phyloP scores from a whole-genome alignment of 768 basidiomycete species.

The Dictyophora rubrovolvata region DNA sequence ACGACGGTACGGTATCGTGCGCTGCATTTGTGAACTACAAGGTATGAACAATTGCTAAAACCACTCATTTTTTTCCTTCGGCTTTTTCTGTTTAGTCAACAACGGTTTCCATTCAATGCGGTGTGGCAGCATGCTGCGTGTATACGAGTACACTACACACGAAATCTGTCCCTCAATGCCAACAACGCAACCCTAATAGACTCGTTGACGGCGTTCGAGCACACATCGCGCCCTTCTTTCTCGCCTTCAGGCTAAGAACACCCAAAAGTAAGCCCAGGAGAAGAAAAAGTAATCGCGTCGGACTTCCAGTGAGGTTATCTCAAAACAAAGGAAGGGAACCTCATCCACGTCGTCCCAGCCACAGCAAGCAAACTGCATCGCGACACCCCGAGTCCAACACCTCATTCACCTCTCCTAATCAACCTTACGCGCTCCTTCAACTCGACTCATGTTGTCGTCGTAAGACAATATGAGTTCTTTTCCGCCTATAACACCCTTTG shows the following conservation, averaged over 20 bases:
- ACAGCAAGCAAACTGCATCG: neutral
- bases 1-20: neutral
- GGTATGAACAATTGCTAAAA: neutral
- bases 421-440: neutral
- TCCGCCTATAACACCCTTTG: neutral
- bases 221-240: neutral
- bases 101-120: slow-evolving; percentile 85
- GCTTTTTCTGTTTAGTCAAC: slow-evolving; percentile 37
- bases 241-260: neutral
- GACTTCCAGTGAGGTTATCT: no score
- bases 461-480: neutral
- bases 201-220: slow-evolving; percentile 39
- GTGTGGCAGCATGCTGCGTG: no score
- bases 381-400: no score
- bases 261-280: neutral
- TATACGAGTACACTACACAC: slow-evolving; percentile 25
- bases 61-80: neutral
- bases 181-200: slow-evolving; percentile 49
- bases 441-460: neutral
- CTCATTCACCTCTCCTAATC: neutral
- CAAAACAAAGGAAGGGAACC: no score
- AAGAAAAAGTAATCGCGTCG: neutral
- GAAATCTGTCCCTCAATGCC: slow-evolving; percentile 60
- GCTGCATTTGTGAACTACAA: neutral
- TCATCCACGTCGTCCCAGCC: no score